phyloP scores from a whole-genome alignment of 371 early-diverging fungal species.

The Ordospora pajunii region DNA sequence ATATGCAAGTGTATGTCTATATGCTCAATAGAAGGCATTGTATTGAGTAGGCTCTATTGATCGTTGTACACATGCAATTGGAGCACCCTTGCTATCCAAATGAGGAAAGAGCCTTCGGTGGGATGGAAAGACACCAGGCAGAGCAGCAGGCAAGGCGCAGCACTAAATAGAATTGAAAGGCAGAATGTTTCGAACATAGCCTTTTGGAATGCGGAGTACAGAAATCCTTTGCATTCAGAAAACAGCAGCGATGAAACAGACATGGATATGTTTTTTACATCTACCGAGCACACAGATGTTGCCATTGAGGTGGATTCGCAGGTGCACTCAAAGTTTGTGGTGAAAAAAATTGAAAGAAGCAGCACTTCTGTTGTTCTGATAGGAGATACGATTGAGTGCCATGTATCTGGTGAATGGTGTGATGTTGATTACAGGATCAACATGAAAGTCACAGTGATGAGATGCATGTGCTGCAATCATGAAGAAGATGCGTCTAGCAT shows the following conservation, averaged over 20 bases:
- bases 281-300: background rate
- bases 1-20: no score
- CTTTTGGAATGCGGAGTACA: background rate
- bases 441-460: slow-evolving; percentile 7
- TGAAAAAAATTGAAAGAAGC: background rate
- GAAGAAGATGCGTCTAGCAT: background rate
- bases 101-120: background rate
- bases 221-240: background rate
- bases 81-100: background rate
- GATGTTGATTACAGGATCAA: slow-evolving; percentile 8
- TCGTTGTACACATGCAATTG: no score
- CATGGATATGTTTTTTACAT: slow-evolving; percentile 3
- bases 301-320: background rate
- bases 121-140: background rate
- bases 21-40: no score
- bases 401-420: slow-evolving; percentile 21
- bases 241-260: background rate
- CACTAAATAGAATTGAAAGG: background rate
- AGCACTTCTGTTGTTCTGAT: background rate
- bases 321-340: slow-evolving; percentile 10
- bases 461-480: slow-evolving; percentile 8
- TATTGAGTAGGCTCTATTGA: no score
- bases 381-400: slow-evolving; percentile 17
- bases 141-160: background rate
- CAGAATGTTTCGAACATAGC: background rate